phyloP scores from a whole-genome alignment of 371 early-diverging fungal genomes.

The Syncephalastrum monosporum region DNA sequence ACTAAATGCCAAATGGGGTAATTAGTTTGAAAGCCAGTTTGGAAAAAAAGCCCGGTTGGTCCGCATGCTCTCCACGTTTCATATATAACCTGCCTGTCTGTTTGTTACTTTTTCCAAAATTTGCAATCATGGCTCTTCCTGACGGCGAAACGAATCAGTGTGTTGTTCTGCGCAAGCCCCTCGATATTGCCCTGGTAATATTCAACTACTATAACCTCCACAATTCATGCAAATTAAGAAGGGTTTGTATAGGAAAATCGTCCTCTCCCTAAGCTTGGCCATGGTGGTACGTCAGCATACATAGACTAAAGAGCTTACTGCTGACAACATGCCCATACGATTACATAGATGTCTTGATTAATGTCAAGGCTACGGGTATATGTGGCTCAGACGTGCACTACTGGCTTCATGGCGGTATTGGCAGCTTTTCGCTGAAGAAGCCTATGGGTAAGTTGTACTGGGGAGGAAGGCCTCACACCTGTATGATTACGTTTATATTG shows the following conservation, averaged over 20 bases:
- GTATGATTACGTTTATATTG: too few species aligned
- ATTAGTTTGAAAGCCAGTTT: too few species aligned
- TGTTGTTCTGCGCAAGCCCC: slow-evolving; percentile 25
- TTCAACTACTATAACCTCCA: background rate
- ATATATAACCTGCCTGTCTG: too few species aligned
- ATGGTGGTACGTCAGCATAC: slow-evolving; percentile 18
- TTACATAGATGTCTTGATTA: slow-evolving; percentile 42
- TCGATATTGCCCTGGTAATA: slow-evolving; percentile 25
- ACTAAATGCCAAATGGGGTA: too few species aligned
- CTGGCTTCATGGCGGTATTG: slow-evolving; percentile 50
- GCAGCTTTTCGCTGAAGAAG: slow-evolving; percentile 35
- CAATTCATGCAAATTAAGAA: background rate
- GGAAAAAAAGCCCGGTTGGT: too few species aligned
- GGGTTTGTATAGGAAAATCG: slow-evolving; percentile 22
- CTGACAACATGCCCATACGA: background rate
- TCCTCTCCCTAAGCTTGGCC: slow-evolving; percentile 23
- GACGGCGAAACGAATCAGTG: slow-evolving; percentile 20
- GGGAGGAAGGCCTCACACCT: too few species aligned
- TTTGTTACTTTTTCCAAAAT: slow-evolving; percentile 4
- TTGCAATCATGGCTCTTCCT: slow-evolving; percentile 13
- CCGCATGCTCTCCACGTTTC: too few species aligned
- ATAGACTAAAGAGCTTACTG: background rate
- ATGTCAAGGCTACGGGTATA: slow-evolving; percentile 50
- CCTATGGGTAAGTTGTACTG: slow-evolving; percentile 39
- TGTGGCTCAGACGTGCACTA: slow-evolving; percentile 55